Evolutionary conservation across 495 filamentous ascomycete genomes (phyloP).

Genomic region (Penicillium crystallinum): DNA sequence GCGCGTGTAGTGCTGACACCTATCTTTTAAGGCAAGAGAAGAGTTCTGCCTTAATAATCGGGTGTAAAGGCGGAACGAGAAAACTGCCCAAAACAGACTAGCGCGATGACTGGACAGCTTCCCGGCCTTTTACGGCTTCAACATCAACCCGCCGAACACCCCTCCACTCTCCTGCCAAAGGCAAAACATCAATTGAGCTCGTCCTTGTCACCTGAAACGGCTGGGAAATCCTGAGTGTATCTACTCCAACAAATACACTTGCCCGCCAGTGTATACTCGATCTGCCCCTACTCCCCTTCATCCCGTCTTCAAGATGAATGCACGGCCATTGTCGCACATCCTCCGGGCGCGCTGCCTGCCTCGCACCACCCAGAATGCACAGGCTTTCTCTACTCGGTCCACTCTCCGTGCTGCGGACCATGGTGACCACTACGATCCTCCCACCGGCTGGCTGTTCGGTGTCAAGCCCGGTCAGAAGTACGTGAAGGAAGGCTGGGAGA

Average conservation of each 20-base stretch:
- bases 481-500: constrained; percentile 95
- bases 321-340: constrained; percentile 37
- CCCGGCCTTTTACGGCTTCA: constrained; percentile 46
- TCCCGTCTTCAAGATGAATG: constrained; percentile 36
- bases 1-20: constrained; percentile 31
- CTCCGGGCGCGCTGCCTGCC: constrained; percentile 40
- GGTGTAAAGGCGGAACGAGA: constrained; percentile 29
- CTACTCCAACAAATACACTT: neutral
- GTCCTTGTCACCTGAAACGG: constrained; percentile 8
- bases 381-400: constrained; percentile 42
- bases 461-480: constrained; percentile 90
- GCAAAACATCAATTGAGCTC: constrained; percentile 21
- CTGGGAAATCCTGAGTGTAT: constrained; percentile 15
- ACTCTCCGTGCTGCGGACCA: constrained; percentile 48
- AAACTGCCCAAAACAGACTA: constrained; percentile 32
- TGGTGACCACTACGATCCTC: constrained; percentile 82
- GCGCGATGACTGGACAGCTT: constrained; percentile 30
- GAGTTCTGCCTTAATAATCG: constrained; percentile 22
- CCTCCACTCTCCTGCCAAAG: constrained; percentile 29
- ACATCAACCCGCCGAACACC: constrained; percentile 39
- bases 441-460: constrained; percentile 85
- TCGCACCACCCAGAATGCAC: constrained; percentile 34
- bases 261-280: constrained; percentile 3
- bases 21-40: constrained; percentile 16
- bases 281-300: constrained; percentile 2